Percentiles rank a stretch among this genome's conserved stretches.
Evolutionary conservation across 179 eudicot genomes (phyloP).

Genomic region (Spergularia azorica): DNA sequence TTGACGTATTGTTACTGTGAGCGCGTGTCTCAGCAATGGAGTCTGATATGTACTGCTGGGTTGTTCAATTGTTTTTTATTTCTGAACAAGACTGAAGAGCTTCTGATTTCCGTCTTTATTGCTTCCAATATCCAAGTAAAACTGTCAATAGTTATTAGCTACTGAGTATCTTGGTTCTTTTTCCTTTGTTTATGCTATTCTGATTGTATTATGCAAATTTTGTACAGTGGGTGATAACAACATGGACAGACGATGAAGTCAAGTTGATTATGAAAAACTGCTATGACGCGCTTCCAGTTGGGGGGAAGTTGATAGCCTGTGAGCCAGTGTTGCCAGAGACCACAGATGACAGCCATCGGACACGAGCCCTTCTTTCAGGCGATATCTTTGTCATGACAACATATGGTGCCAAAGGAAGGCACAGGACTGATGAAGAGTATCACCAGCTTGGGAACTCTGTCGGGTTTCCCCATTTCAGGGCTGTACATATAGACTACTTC

Average conservation of each 20-base stretch:
- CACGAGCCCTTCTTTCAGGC: constrained; percentile 54
- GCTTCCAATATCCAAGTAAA: not conserved
- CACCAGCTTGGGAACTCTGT: constrained; percentile 41
- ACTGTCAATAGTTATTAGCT: not conserved
- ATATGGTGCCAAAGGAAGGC: constrained; percentile 53
- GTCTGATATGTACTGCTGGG: too few relatives aligned
- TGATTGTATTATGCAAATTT: not conserved
- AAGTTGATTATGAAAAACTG: constrained; percentile 43
- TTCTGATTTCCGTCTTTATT: too few relatives aligned
- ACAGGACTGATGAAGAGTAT: constrained; percentile 53
- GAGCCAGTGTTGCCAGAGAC: constrained; percentile 54
- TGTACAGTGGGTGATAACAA: constrained; percentile 51
- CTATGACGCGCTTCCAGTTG: constrained; percentile 43
- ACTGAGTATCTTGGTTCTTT: not conserved
- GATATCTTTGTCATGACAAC: constrained; percentile 60
- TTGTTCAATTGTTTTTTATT: too few relatives aligned
- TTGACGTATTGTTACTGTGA: too few relatives aligned
- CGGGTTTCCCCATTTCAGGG: constrained; percentile 45
- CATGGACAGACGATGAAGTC: constrained; percentile 52
- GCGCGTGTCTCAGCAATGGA: too few relatives aligned
- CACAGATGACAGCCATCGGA: constrained; percentile 49
- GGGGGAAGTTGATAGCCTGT: constrained; percentile 53
- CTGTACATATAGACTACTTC: constrained; percentile 47
- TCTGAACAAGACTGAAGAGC: too few relatives aligned
- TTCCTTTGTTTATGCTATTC: not conserved